Evolutionary conservation across 192 early-diverging fungal species (phyloP), one percentile per base, ranked within the genome.

Genomic region (Entomortierella lignicola): DNA sequence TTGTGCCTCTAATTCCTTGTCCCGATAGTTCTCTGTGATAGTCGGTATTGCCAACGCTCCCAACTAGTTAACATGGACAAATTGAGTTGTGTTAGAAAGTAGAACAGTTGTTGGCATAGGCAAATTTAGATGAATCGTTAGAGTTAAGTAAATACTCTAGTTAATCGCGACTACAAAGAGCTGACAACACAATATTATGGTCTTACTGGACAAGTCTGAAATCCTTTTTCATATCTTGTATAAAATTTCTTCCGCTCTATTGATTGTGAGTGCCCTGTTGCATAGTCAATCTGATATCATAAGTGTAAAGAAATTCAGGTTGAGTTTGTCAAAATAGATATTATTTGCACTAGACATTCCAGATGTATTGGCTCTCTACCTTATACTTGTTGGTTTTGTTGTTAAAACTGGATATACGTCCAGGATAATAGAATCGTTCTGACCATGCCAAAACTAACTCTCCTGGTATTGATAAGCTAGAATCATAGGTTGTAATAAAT

Each of bases 311-410:
- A n/a, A n/a, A n/a, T n/a, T n/a, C n/a, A n/a, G n/a, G n/a, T n/a
- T n/a, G n/a, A n/a, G n/a, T n/a, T n/a, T n/a, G n/a, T n/a, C n/a
- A n/a, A n/a, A n/a, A n/a, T n/a, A n/a, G n/a, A n/a, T n/a, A n/a
- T n/a, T n/a, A n/a, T n/a, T n/a, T n/a, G n/a, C n/a, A n/a, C n/a
- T n/a, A n/a, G n/a, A n/a, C n/a, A n/a, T n/a, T n/a, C n/a, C n/a
- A n/a, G n/a, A n/a, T n/a, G n/a, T n/a, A n/a, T 51, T 23, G 50
- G n/a, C 11, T 17, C 55, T 37, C 8, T 55, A 61, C 75, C 75
- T 79, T 79, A 63, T 70, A 79, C 27, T 79, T 79, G 63, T 79
- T 79, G 34, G 67, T 37, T 26, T 66, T 79, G 26, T 54, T 53
- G 41, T 79, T 79, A 48, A 79, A 79, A 4, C n/a, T 43, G 11